Conservation (phyloP, 1,139 yeast species). For the Nakaseomyces uthaithaninus region DNA sequence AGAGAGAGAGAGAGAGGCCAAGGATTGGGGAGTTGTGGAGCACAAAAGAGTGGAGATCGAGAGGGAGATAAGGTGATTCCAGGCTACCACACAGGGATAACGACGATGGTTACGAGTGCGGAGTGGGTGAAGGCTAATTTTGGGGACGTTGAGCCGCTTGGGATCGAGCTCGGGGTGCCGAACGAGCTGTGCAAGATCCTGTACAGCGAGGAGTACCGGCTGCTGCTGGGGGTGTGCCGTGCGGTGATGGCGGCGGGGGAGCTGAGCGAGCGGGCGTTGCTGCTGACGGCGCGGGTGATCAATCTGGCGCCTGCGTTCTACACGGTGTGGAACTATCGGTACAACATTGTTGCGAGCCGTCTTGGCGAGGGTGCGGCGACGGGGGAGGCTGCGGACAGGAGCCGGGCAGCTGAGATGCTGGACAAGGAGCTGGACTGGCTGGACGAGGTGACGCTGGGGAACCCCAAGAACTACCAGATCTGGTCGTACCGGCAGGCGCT, state of each 20-base stretch:
- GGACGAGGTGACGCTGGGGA: constrained; percentile 61
- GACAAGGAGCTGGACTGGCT: constrained; percentile 64
- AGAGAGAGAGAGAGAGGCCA: too few species aligned
- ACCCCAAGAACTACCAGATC: constrained; percentile 88
- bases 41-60: background rate
- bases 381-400: constrained; percentile 24
- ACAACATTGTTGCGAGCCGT: constrained; percentile 39
- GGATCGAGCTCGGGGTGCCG: constrained; percentile 34
- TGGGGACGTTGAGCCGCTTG: constrained; percentile 13
- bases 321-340: constrained; percentile 81
- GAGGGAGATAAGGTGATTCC: background rate
- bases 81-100: background rate
- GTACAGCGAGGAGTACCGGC: constrained; percentile 63
- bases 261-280: constrained; percentile 61
- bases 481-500: constrained; percentile 84
- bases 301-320: constrained; percentile 79
- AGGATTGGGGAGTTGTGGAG: background rate
- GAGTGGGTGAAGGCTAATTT: constrained; percentile 1
- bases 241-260: constrained; percentile 57
- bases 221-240: constrained; percentile 52
- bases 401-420: constrained; percentile 25
- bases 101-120: background rate
- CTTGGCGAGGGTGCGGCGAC: constrained; percentile 32
- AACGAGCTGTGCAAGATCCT: constrained; percentile 61
- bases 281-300: constrained; percentile 56